Conservation (phyloP, 768 basidiomycete species). For the Fomitopsis serialis region DNA sequence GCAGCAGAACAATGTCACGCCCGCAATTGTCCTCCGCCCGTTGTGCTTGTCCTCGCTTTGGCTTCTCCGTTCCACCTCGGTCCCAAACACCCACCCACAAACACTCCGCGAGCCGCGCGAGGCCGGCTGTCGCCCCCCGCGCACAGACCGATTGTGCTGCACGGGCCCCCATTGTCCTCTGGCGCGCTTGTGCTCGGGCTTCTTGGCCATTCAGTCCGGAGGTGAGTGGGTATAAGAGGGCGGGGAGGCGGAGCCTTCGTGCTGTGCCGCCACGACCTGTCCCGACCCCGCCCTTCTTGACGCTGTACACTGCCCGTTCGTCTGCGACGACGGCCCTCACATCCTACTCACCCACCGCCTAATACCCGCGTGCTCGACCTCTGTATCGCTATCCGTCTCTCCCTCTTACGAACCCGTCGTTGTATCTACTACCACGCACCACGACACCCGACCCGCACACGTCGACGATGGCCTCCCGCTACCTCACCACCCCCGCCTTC, state of each 20-base stretch:
- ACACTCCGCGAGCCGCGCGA: neutral
- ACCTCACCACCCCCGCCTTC: slow-evolving; percentile 1
- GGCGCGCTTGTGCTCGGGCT: neutral
- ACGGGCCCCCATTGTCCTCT: neutral
- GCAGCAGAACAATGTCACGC: neutral
- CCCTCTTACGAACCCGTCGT: neutral
- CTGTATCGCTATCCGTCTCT: neutral
- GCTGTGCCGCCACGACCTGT: neutral
- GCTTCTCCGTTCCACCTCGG: neutral
- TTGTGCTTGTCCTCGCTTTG: neutral
- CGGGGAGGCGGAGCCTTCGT: neutral
- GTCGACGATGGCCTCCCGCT: slow-evolving; percentile 13
- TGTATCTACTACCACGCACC: neutral
- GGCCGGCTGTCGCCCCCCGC: neutral
- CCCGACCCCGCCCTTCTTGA: neutral
- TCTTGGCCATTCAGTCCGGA: neutral
- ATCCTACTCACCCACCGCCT: neutral
- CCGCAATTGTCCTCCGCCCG: neutral
- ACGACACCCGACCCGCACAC: neutral
- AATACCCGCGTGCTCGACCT: neutral
- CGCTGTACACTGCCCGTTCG: neutral
- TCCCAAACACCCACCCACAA: neutral
- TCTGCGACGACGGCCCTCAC: slow-evolving; percentile 5
- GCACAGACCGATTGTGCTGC: no score
- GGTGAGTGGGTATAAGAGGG: neutral